Base-by-base conservation (phyloP, 257 asterid genomes). In the Solanum medicagineum region DNA sequence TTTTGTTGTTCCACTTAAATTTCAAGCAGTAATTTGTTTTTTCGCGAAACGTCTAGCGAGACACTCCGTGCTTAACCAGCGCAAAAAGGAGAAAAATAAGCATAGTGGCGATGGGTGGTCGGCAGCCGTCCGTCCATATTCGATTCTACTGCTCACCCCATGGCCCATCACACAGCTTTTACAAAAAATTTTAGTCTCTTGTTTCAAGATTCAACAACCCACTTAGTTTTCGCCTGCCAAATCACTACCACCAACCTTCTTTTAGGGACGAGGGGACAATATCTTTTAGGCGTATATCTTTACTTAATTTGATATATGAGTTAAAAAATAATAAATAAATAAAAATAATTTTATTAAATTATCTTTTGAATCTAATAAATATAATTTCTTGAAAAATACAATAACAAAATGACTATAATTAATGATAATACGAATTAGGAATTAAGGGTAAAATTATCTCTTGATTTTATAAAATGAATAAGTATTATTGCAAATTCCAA, bases 161-260 rank as follows among this genome's bases (percentile, higher is more conserved):
- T 2, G 11, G 44, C 7, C 4, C 47, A 49, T 47, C 51, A 14
- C 12, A 24, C 81, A 8, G 0, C 20, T 45, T 44, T 13, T 73
- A 44, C 32, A 6, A n/a, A 11, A n/a, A 6, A 40, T 22, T 13
- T 45, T 20, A 20, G 16, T 77, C 26, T 1, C 24, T 73, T 73
- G n/a, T 73, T 45, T n/a, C 57, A n/a, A 73, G 83, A 51, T 63
- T 77, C 83, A 77, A 77, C 83, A 77, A 51, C 83, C 83, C 83
- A 77, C 83, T 77, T 15, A 8, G 32, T 7, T 45, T 47, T 74
- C 42, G 59, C 81, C 81, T 47, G 44, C 44, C 81, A 47, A 74
- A 7, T 75, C 2, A 49, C 82, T 14, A 24, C 0, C 63, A 77
- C 45, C 63, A 49, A 51, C 24, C 13, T 71, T 71, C 32, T 77